These are phyloP conservation scores for Abrus precatorius DNA, from an alignment of 306 rosid species.

Conservation along the genomic window DNA sequence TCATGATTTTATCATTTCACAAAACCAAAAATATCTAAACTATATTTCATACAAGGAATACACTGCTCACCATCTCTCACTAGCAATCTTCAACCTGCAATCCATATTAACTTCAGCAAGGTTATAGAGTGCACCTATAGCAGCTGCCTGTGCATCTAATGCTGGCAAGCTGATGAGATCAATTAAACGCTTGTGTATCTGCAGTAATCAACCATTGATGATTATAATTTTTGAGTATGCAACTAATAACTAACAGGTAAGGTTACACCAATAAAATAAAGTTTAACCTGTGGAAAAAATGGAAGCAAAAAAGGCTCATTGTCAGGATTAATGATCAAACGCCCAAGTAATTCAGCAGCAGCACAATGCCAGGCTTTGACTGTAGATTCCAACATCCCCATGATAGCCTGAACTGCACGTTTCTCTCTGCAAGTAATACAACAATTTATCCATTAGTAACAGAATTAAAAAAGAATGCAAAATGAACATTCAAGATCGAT, in stretches of 20 bases:
- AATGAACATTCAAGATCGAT: constrained; percentile 7
- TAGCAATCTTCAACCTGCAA: constrained; percentile 93
- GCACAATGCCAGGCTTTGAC: constrained; percentile 98
- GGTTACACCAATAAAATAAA: constrained; percentile 38
- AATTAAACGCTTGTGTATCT: constrained; percentile 92
- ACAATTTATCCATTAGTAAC: constrained; percentile 43
- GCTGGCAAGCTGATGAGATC: constrained; percentile 93
- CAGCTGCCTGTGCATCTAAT: constrained; percentile 93
- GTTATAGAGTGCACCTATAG: constrained; percentile 97
- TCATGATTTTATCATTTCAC: constrained; percentile 17
- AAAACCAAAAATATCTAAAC: background rate
- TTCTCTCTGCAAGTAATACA: constrained; percentile 70
- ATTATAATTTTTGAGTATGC: constrained; percentile 13
- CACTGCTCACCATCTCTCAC: constrained; percentile 85
- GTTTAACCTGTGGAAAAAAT: constrained; percentile 81
- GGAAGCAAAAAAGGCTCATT: constrained; percentile 92
- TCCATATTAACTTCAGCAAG: constrained; percentile 98
- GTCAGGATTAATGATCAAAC: constrained; percentile 93
- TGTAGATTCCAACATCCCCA: constrained; percentile 89
- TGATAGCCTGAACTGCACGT: constrained; percentile 89
- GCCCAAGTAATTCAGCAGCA: constrained; percentile 95
- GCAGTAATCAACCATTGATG: constrained; percentile 45
- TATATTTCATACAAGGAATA: background rate
- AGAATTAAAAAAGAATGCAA: constrained; percentile 25
- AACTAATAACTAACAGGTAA: constrained; percentile 16